Percentiles rank a stretch among this genome's conserved stretches.
These are phyloP conservation scores for Raphanus hybrid DNA, from an alignment of 441 rosid species.

Conservation along the genomic window DNA sequence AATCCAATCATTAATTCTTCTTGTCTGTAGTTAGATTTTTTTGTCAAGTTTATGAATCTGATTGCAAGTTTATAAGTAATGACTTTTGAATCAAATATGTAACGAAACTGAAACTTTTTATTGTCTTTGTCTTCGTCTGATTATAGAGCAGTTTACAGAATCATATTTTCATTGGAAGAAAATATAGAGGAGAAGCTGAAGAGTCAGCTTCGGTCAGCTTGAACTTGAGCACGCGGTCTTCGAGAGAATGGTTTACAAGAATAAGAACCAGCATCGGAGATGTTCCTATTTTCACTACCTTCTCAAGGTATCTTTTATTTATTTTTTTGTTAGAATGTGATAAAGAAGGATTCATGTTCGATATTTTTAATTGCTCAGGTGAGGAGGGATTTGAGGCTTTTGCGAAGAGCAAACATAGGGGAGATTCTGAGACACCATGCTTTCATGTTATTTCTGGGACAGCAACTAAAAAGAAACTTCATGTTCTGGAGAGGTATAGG, in stretches of 20 bases:
- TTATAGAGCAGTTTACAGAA: too few species aligned
- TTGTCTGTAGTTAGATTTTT: not conserved
- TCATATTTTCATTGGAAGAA: too few species aligned
- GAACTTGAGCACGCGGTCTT: conserved; percentile 61
- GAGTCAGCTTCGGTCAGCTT: conserved; percentile 54
- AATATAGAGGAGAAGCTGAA: conserved; percentile 61
- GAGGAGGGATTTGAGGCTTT: conserved; percentile 81
- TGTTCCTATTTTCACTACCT: conserved; percentile 83
- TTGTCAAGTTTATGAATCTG: not conserved
- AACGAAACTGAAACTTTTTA: too few species aligned
- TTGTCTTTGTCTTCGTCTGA: too few species aligned
- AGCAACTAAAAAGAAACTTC: conserved; percentile 67
- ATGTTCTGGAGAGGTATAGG: conserved; percentile 87
- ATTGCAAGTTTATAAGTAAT: not conserved
- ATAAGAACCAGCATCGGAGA: conserved; percentile 91
- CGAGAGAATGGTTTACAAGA: conserved; percentile 83
- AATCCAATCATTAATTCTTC: not conserved
- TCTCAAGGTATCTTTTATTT: conserved; percentile 58
- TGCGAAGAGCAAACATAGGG: conserved; percentile 64
- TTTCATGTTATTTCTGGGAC: conserved; percentile 65
- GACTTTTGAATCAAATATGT: not conserved
- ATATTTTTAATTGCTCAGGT: conserved; percentile 48
- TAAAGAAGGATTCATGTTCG: not conserved
- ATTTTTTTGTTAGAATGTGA: not conserved
- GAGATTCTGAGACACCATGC: conserved; percentile 62